Evolutionary conservation across 768 basidiomycete genomes (phyloP).

Genomic region (Obba rivulosa): DNA sequence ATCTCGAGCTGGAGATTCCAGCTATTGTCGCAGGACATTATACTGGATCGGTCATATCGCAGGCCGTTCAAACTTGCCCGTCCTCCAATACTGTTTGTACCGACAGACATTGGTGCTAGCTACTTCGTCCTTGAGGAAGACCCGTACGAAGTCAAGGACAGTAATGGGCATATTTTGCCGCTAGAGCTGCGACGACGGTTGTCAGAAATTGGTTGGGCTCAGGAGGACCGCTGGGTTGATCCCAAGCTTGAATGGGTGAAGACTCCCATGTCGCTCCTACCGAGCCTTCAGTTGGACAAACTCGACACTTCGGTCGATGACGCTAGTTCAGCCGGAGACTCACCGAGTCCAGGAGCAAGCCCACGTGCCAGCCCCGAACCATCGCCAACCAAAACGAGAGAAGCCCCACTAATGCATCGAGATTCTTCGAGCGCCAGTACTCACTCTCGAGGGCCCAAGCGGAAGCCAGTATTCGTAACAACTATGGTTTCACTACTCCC

Average conservation of each 20-base stretch:
- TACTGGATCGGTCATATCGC: conserved; percentile 55
- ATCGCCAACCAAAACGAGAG: conserved; percentile 30
- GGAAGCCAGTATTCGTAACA: conserved; percentile 64
- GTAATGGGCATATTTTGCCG: conserved; percentile 43
- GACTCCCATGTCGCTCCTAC: conserved; percentile 64
- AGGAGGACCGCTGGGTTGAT: conserved; percentile 51
- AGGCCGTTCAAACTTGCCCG: conserved; percentile 66
- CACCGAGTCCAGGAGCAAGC: conserved; percentile 6
- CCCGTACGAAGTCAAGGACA: conserved; percentile 41
- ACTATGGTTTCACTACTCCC: conserved; percentile 51
- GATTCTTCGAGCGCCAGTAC: conserved; percentile 42
- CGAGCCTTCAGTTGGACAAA: conserved; percentile 50
- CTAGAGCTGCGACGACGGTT: conserved; percentile 59
- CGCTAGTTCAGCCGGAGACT: not conserved
- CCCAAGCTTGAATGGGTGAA: conserved; percentile 52
- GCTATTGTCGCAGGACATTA: conserved; percentile 53
- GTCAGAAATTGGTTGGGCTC: conserved; percentile 71
- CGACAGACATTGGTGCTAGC: conserved; percentile 68
- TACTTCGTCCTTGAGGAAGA: conserved; percentile 53
- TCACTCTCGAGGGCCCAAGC: conserved; percentile 38
- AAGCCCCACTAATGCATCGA: conserved; percentile 14
- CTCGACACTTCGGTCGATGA: conserved; percentile 13
- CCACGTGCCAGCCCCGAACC: conserved; percentile 18
- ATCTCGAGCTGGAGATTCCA: conserved; percentile 69
- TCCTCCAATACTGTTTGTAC: conserved; percentile 66